A percentile compares a stretch with the other conserved stretches of the same genome.
Conservation (phyloP, 306 rosid species). For the Quercus dentata region DNA sequence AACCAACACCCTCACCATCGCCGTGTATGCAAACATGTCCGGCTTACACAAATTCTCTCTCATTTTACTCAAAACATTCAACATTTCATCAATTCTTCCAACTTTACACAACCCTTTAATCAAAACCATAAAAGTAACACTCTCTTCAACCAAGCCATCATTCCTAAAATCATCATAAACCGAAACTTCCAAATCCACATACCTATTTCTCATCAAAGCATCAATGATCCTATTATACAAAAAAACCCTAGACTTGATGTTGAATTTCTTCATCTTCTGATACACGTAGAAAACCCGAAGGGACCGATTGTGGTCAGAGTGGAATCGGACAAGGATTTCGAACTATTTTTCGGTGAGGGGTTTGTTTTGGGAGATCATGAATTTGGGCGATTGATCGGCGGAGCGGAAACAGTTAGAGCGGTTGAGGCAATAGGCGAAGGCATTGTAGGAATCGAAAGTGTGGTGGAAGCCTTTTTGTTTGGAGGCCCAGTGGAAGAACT, state of each 20-base stretch:
- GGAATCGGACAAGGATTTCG: conserved; percentile 82
- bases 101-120: conserved; percentile 69
- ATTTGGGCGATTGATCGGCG: conserved; percentile 70
- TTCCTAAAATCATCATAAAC: conserved; percentile 64
- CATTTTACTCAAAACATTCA: conserved; percentile 56
- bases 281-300: conserved; percentile 64
- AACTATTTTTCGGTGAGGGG: conserved; percentile 82
- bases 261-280: conserved; percentile 77
- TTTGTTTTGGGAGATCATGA: conserved; percentile 80
- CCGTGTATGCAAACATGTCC: conserved; percentile 81
- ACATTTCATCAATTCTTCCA: conserved; percentile 62
- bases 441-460: conserved; percentile 66
- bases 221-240: conserved; percentile 76
- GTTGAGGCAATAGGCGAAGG: conserved; percentile 70
- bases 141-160: conserved; percentile 72
- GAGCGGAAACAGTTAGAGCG: conserved; percentile 48
- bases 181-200: conserved; percentile 60
- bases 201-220: conserved; percentile 52
- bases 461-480: conserved; percentile 72
- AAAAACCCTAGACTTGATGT: conserved; percentile 69
- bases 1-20: conserved; percentile 56
- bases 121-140: conserved; percentile 74
- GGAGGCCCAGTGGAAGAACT: conserved; percentile 78
- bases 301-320: conserved; percentile 64
- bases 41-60: conserved; percentile 67